Percentiles rank a stretch among this genome's conserved stretches.
phyloP scores from a whole-genome alignment of 257 asterid genomes.

The Osmanthus fragrans region DNA sequence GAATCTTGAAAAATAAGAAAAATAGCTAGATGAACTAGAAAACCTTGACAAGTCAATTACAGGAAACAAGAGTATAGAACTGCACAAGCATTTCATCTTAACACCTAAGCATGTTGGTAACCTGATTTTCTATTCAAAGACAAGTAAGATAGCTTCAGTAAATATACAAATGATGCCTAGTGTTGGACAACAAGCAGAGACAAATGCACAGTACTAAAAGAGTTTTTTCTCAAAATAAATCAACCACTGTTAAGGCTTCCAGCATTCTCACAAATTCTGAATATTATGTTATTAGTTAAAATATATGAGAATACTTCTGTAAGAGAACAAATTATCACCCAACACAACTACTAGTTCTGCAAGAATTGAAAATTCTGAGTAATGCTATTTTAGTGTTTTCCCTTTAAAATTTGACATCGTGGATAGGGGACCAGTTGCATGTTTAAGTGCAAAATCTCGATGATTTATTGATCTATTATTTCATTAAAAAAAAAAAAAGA shows the following conservation, averaged over 20 bases:
- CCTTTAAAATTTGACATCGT: not conserved
- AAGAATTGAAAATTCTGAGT: not conserved
- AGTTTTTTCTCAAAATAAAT: not conserved
- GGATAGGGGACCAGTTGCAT: not conserved
- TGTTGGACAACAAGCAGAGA: not conserved
- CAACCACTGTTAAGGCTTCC: not conserved
- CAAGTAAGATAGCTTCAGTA: not conserved
- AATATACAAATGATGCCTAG: not conserved
- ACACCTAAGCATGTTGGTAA: not conserved
- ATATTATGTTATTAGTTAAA: too few species aligned
- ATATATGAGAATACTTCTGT: not conserved
- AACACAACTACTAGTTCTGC: not conserved
- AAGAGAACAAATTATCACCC: too few species aligned
- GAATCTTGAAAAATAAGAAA: slow-evolving; percentile 9
- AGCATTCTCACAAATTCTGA: too few species aligned
- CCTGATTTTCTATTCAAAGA: not conserved
- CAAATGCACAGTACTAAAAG: not conserved
- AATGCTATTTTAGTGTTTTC: not conserved
- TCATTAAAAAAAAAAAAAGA: not conserved
- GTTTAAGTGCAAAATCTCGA: not conserved
- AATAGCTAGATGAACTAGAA: slow-evolving; percentile 6
- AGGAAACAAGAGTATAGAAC: not conserved
- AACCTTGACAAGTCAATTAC: slow-evolving; percentile 12
- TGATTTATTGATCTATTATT: not conserved
- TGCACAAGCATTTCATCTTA: slow-evolving; percentile 3